These are phyloP conservation scores for Hyaloscypha bicolor DNA, from an alignment of 495 filamentous ascomycete species.

Conservation along the genomic window DNA sequence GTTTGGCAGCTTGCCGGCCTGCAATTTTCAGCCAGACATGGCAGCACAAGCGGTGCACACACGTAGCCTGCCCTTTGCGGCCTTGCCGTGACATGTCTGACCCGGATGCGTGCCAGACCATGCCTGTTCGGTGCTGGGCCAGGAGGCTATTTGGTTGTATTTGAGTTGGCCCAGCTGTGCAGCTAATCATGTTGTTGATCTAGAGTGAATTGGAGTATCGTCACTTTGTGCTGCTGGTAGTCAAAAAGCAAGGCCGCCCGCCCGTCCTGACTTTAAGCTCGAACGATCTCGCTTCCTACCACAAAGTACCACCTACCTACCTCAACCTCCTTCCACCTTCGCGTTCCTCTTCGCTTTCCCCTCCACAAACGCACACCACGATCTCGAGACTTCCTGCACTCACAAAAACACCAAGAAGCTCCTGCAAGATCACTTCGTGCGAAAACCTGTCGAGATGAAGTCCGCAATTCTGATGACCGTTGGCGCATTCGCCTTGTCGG, in stretches of 20 bases:
- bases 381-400: not conserved
- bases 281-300: not conserved
- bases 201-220: not conserved
- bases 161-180: not conserved
- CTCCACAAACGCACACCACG: not conserved
- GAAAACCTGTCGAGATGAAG: conserved; percentile 29
- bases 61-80: not conserved
- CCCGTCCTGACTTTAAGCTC: not conserved
- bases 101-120: not conserved
- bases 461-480: conserved; percentile 20
- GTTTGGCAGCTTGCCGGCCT: not conserved
- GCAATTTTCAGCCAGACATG: not conserved
- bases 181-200: not conserved
- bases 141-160: not conserved
- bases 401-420: not conserved
- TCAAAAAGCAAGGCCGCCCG: not conserved
- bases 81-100: not conserved
- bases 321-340: not conserved
- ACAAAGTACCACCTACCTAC: not conserved
- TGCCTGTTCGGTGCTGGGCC: not conserved
- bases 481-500: conserved; percentile 25
- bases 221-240: not conserved
- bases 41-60: not conserved
- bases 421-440: not conserved
- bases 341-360: not conserved